phyloP scores from a whole-genome alignment of 2,329 filamentous ascomycete species.

The Orbilia ellipsospora region DNA sequence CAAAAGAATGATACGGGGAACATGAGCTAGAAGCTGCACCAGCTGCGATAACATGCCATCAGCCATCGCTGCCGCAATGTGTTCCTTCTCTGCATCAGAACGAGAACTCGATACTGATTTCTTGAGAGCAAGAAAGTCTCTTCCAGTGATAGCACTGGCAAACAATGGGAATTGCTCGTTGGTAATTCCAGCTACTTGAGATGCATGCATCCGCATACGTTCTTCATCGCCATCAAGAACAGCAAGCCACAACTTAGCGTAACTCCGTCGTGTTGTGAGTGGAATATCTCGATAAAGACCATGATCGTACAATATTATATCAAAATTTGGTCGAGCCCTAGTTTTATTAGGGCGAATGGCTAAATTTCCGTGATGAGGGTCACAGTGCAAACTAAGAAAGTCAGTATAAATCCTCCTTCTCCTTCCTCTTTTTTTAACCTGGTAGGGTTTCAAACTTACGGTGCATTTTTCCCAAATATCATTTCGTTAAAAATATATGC shows the following conservation, averaged over 20 bases:
- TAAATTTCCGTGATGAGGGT: slow-evolving; percentile 95
- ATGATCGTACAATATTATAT: slow-evolving; percentile 95
- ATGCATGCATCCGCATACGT: slow-evolving; percentile 86
- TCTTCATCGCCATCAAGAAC: slow-evolving; percentile 89
- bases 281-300: slow-evolving; percentile 95
- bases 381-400: slow-evolving; percentile 76
- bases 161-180: slow-evolving; percentile 95
- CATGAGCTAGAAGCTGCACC: slow-evolving; percentile 85
- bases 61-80: slow-evolving; percentile 83
- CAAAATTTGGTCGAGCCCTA: slow-evolving; percentile 79
- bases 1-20: slow-evolving; percentile 89
- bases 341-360: slow-evolving; percentile 82
- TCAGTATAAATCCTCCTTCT: neutral
- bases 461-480: slow-evolving; percentile 91
- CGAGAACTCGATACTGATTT: slow-evolving; percentile 71
- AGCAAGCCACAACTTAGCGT: slow-evolving; percentile 97
- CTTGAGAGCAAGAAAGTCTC: slow-evolving; percentile 83
- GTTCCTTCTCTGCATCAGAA: slow-evolving; percentile 81
- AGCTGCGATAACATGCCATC: slow-evolving; percentile 90
- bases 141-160: slow-evolving; percentile 92
- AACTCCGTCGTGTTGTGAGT: slow-evolving; percentile 78
- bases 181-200: slow-evolving; percentile 86
- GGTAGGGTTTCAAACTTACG: slow-evolving; percentile 61
- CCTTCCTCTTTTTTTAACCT: too few species aligned
- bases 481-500: slow-evolving; percentile 98